phyloP scores from a whole-genome alignment of 179 eudicot genomes.

The Spinacia oleracea region DNA sequence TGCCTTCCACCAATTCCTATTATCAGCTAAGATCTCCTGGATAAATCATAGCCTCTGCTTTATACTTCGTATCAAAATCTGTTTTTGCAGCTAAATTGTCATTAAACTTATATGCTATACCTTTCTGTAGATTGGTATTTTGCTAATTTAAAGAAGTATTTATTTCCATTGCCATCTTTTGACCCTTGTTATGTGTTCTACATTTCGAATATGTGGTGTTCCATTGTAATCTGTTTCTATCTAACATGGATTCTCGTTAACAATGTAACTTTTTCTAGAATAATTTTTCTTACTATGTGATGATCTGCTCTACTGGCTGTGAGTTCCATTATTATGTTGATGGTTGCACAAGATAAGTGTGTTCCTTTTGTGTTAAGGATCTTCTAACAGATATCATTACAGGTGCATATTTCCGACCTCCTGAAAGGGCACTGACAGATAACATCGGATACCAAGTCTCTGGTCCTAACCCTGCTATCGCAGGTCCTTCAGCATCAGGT shows the following conservation, averaged over 20 bases:
- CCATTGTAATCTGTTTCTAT: neutral
- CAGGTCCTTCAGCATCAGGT: constrained; percentile 59
- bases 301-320: neutral
- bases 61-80: neutral
- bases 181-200: neutral
- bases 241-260: neutral
- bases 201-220: neutral
- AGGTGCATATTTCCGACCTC: constrained; percentile 63
- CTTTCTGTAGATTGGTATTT: neutral
- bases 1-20: neutral
- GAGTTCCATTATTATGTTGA: neutral
- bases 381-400: constrained; percentile 18
- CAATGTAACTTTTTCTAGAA: neutral
- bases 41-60: neutral
- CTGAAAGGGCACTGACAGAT: constrained; percentile 50
- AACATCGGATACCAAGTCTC: constrained; percentile 56
- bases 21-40: neutral
- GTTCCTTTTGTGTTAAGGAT: constrained; percentile 1
- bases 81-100: neutral
- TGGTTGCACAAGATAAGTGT: neutral
- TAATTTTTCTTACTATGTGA: neutral
- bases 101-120: neutral
- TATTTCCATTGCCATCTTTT: neutral
- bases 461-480: constrained; percentile 39
- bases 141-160: neutral